phyloP scores from a whole-genome alignment of 805 yeast species.

The Metschnikowia bowlesiae region DNA sequence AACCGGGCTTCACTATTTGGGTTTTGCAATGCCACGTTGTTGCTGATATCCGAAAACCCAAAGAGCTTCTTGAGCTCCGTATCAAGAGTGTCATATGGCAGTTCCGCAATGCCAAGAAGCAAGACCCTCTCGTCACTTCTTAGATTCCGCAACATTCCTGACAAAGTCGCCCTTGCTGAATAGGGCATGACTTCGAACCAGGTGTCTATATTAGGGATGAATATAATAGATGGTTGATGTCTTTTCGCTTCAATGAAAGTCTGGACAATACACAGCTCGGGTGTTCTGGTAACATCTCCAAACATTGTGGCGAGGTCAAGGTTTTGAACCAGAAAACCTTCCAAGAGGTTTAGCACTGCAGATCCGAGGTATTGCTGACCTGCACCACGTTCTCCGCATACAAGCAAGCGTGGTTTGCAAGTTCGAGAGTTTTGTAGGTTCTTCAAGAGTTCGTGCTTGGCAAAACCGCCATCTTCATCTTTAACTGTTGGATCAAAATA shows the following conservation, averaged over 20 bases:
- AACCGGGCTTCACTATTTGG: conserved; percentile 48
- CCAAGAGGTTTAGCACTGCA: conserved; percentile 76
- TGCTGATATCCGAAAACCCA: conserved; percentile 47
- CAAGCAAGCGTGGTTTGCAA: conserved; percentile 74
- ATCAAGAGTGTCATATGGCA: conserved; percentile 35
- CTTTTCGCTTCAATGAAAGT: conserved; percentile 81
- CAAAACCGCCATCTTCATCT: conserved; percentile 62
- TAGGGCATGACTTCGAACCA: conserved; percentile 69
- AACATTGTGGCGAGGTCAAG: conserved; percentile 74
- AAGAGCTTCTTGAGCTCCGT: conserved; percentile 51
- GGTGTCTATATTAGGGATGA: conserved; percentile 75
- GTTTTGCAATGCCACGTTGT: conserved; percentile 39
- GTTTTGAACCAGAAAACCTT: conserved; percentile 85
- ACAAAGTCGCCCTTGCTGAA: conserved; percentile 66
- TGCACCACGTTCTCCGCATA: conserved; percentile 70
- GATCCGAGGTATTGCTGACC: conserved; percentile 86
- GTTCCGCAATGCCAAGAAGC: conserved; percentile 67
- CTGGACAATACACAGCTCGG: conserved; percentile 81
- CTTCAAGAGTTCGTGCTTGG: conserved; percentile 56
- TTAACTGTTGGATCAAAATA: conserved; percentile 54
- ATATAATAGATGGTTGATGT: conserved; percentile 82
- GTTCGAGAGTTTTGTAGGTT: conserved; percentile 55
- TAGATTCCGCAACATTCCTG: conserved; percentile 63
- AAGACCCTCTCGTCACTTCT: conserved; percentile 70
- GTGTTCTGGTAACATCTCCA: conserved; percentile 73